Base-by-base conservation (phyloP, 345 rosid species). In the Xanthoceras sorbifolium region DNA sequence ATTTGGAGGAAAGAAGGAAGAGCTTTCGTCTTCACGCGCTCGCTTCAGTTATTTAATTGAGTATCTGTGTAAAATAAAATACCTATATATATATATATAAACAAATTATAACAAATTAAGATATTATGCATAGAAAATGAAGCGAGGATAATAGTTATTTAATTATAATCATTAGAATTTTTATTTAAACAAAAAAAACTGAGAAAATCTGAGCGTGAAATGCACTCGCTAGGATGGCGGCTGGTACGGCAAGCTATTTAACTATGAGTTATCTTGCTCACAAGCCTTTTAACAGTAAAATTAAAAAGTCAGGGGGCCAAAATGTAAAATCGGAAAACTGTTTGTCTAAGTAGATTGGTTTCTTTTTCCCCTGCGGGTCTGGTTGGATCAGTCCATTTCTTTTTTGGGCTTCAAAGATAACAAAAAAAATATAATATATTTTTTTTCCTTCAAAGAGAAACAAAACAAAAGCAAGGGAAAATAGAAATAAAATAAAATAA, bases 401-500 rank as follows among this genome's bases (percentile, higher is more conserved):
- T 67, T 5, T 72, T 77, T 31, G 82, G 78, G 64, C 72, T 79
- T 62, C 1, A 71, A 66, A 38, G 63, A 22, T 23, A 25, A 18
- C 22, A 65, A 9, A 60, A 36, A 44, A 28, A 57, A 20, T 3
- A 68, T 34, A 70, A 14, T 26, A n/a, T n/a, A 31, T 3, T 15
- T 31, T 29, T 64, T 71, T 67, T 25, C 18, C 32, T 42, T 31
- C 29, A 25, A 63, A 23, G 71, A 36, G 26, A 28, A 57, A 25
- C 32, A 62, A 63, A 63, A 34, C 12, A 18, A 61, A 42, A 59
- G 26, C 34, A 17, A 73, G 44, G 44, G 67, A 48, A 36, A 55
- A 52, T 18, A 73, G 78, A 67, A 59, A 18, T 68, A 76, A 74
- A 67, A 55, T 44, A 79, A 54, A 60, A 42, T 18, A 76, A 67